Conservation (phyloP, 2,329 filamentous ascomycete genomes). For the Aspergillus oerlinghausenensis region DNA sequence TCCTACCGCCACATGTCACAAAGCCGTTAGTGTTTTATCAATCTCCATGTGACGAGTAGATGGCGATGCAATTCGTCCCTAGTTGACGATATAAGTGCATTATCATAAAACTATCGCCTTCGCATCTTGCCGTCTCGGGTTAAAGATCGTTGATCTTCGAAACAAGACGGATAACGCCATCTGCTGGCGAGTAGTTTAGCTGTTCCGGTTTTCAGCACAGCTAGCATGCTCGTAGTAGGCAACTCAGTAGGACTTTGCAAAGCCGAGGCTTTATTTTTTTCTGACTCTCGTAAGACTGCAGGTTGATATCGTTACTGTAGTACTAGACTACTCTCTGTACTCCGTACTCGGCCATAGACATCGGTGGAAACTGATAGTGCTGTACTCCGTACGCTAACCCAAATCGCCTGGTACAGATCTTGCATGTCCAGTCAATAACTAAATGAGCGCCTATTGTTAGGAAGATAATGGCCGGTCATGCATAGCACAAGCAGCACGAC, state of each 20-base stretch:
- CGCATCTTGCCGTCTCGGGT: not conserved
- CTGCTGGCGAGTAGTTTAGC: not conserved
- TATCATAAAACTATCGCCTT: not conserved
- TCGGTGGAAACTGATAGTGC: not conserved
- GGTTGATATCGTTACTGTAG: not conserved
- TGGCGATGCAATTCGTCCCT: not conserved
- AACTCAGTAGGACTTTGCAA: not conserved
- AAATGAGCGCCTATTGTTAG: not conserved
- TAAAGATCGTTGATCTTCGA: not conserved
- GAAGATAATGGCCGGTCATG: not conserved
- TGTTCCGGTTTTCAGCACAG: not conserved
- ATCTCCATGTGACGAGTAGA: not conserved
- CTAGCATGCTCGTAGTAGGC: too few species aligned
- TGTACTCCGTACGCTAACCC: not conserved
- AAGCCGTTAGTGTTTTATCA: not conserved
- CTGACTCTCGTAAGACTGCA: not conserved
- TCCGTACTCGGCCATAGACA: not conserved
- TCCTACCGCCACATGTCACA: not conserved
- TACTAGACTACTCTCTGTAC: not conserved
- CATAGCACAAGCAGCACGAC: not conserved
- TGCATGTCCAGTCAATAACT: not conserved
- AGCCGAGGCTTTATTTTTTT: not conserved
- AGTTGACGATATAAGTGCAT: not conserved
- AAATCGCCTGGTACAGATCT: not conserved
- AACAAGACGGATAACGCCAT: not conserved